Evolutionary conservation across 1,139 yeast genomes (phyloP), one percentile per base, ranked within the genome.

Genomic region (Kurtzmaniella natalensis): DNA sequence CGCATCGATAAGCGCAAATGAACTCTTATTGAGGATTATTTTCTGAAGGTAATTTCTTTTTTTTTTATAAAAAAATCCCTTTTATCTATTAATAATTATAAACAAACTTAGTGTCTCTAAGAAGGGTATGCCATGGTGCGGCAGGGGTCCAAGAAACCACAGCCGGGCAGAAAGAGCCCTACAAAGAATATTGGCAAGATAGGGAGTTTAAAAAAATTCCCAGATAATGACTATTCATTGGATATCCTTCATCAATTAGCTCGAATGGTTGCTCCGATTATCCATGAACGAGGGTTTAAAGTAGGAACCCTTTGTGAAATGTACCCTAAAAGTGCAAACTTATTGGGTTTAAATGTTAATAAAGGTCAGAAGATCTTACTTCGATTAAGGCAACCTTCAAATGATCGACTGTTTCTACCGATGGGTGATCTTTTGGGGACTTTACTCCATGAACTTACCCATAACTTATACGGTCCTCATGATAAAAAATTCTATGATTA

Each of bases 341-440:
- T 92, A 21, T 61, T 89, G 11, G 97, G 98, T 0, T 58, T 88
- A 40, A 92, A 92, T 57, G 88, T 87, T n/a, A 86, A 87, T 50
- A 61, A 61, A n/a, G 97, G 97, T 1, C 67, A 64, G 41, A 84
- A 83, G 55, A 79, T 92, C 15, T 70, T 83, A 55, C 50, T 92
- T 8, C 58, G 97, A 37, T 62, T 92, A 31, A 62, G 97, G 37
- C 72, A 72, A 28, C 74, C 78, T 15, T 56, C 64, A 17, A 75
- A 82, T 49, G 75, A 73, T 25, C 49, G 61, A 20, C 61, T 59
- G 57, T 88, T 89, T 51, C 57, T 78, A 18, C 81, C 89, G 1
- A 61, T 82, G 55, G 76, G 80, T 10, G 81, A 78, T 35, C 59
- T 88, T 2, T 52, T 89, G 11, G 95, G 89, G 0, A 87, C 96